Evolutionary conservation across 2,329 filamentous ascomycete genomes (phyloP).

Genomic region (Aureobasidium leucospermi): DNA sequence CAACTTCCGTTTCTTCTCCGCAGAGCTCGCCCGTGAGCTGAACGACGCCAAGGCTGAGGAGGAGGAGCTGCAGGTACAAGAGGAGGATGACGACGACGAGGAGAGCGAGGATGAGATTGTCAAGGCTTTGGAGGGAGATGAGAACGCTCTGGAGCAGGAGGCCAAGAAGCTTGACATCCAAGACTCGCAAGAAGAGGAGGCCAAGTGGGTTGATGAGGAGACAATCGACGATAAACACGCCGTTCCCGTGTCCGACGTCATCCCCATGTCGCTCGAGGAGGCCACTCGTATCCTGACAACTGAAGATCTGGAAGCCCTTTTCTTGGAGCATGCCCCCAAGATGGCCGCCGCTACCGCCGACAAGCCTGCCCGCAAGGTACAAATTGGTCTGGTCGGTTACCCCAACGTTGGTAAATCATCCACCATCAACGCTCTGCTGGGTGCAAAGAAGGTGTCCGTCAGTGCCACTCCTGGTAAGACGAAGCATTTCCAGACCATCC

Average conservation of each 20-base stretch:
- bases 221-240: conserved; percentile 22
- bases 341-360: conserved; percentile 36
- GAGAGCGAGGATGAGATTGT: conserved; percentile 31
- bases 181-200: conserved; percentile 33
- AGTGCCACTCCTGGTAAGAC: conserved; percentile 97
- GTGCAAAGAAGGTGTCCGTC: conserved; percentile 96
- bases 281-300: conserved; percentile 74
- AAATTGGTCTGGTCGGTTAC: conserved; percentile 92
- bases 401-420: conserved; percentile 99
- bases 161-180: conserved; percentile 40
- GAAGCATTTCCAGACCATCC: conserved; percentile 98
- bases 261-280: conserved; percentile 34
- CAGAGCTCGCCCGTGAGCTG: conserved; percentile 79
- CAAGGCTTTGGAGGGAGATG: conserved; percentile 40
- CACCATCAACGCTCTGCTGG: conserved; percentile 97
- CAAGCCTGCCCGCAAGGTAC: conserved; percentile 57
- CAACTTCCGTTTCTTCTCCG: conserved; percentile 94
- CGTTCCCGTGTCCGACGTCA: conserved; percentile 27
- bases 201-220: conserved; percentile 35
- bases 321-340: conserved; percentile 65
- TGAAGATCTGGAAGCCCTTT: conserved; percentile 84
- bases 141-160: conserved; percentile 40
- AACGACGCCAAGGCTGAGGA: conserved; percentile 63
- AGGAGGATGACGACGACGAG: conserved; percentile 42
- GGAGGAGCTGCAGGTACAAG: conserved; percentile 43